These are phyloP conservation scores for Trametes elegans DNA, from an alignment of 768 basidiomycete species.

Conservation along the genomic window DNA sequence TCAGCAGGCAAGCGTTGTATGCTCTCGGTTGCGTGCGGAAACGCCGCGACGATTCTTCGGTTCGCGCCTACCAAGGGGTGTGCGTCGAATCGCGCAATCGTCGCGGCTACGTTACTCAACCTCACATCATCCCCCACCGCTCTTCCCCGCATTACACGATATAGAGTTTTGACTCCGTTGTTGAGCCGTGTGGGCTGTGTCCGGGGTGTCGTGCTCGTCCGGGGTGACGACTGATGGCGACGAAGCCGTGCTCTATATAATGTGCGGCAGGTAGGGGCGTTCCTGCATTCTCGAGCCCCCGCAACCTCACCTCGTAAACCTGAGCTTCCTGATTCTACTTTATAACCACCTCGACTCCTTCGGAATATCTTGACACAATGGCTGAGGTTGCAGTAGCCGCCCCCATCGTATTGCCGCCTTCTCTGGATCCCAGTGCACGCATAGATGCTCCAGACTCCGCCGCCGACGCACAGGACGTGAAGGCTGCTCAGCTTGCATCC, in stretches of 20 bases:
- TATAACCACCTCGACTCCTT: not conserved
- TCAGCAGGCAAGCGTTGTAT: too few relatives aligned
- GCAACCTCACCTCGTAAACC: not conserved
- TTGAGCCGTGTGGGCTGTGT: not conserved
- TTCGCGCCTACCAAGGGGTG: not conserved
- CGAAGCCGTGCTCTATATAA: not conserved
- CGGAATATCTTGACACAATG: not conserved
- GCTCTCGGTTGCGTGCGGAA: not conserved
- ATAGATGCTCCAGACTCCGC: not conserved
- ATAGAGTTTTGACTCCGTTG: not conserved
- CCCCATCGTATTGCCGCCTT: not conserved
- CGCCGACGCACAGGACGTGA: not conserved
- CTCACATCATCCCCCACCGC: constrained; percentile 15
- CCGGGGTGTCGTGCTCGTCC: constrained; percentile 1
- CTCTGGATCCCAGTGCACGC: not conserved
- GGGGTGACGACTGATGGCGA: constrained; percentile 11
- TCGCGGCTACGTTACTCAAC: constrained; percentile 12
- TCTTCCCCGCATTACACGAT: constrained; percentile 1
- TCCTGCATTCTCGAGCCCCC: not conserved
- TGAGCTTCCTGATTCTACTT: not conserved
- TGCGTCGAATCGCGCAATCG: constrained; percentile 21
- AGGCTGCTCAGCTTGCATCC: not conserved
- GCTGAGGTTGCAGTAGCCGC: constrained; percentile 13
- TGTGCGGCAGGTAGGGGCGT: not conserved
- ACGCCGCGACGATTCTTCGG: constrained; percentile 5